Conservation (phyloP, 306 rosid genomes). For the Aeschynomene evenia region DNA sequence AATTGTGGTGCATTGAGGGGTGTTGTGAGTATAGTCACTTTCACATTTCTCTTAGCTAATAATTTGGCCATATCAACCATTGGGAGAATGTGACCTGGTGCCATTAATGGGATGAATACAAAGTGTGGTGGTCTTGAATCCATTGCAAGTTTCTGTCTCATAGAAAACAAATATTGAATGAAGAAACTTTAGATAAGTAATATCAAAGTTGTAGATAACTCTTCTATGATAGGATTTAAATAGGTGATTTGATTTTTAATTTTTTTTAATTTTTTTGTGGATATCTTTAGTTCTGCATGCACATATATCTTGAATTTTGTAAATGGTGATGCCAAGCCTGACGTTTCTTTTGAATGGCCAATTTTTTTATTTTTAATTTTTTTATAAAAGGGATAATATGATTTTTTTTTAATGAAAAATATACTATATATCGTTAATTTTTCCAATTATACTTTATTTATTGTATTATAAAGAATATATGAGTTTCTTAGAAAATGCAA, state of each 20-base stretch:
- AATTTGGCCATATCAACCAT: slow-evolving; percentile 71
- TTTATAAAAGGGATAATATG: too few relatives aligned
- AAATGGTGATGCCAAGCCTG: not conserved
- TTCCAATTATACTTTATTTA: not conserved
- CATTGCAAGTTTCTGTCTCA: slow-evolving; percentile 14
- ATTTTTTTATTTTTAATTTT: too few relatives aligned
- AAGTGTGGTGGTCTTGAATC: slow-evolving; percentile 32
- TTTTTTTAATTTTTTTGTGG: not conserved
- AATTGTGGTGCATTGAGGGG: slow-evolving; percentile 55
- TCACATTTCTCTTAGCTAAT: slow-evolving; percentile 44
- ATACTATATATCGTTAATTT: too few relatives aligned
- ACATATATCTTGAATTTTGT: not conserved
- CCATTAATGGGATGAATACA: slow-evolving; percentile 63
- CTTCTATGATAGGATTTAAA: too few relatives aligned
- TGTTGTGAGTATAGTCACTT: slow-evolving; percentile 62
- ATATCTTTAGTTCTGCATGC: not conserved
- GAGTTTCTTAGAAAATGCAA: too few relatives aligned
- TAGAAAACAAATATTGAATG: not conserved
- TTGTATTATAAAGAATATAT: too few relatives aligned
- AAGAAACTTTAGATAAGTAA: not conserved
- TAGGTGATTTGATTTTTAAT: not conserved
- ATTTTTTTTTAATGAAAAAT: not conserved
- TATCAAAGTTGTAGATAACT: not conserved
- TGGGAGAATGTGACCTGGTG: slow-evolving; percentile 79
- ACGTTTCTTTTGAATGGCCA: not conserved